Evolutionary conservation across 2,329 filamentous ascomycete species (phyloP).

Genomic region (Cytospora piceicola): DNA sequence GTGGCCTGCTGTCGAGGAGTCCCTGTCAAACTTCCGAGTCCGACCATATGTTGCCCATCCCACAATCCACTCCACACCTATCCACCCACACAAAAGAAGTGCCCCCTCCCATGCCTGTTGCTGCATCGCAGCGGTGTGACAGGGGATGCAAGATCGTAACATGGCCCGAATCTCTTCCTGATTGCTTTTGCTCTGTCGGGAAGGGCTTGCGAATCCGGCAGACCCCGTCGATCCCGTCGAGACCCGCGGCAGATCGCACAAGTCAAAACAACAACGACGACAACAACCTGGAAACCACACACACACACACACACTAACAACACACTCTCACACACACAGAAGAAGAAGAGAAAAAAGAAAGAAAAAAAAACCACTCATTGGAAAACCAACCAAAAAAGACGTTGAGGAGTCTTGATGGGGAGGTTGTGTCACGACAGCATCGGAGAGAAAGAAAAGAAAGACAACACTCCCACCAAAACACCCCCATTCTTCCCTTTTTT

Average conservation of each 20-base stretch:
- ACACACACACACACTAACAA: no score
- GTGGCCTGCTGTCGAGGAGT: neutral
- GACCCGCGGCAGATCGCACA: slow-evolving; percentile 1
- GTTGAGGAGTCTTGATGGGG: neutral
- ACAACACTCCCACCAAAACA: no score
- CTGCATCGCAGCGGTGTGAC: slow-evolving; percentile 18
- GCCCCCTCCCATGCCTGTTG: no score
- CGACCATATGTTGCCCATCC: no score
- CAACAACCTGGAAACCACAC: no score
- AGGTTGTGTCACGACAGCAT: neutral
- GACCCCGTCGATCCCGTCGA: slow-evolving; percentile 9
- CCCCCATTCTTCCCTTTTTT: neutral
- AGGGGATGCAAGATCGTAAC: slow-evolving; percentile 22
- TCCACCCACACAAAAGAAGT: no score
- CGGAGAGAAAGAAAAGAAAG: neutral
- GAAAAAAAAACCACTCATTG: no score
- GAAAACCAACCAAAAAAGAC: neutral
- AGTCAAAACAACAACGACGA: no score
- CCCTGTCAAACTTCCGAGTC: no score
- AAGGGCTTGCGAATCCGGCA: slow-evolving; percentile 18
- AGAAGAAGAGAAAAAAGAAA: no score
- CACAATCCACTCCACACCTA: no score
- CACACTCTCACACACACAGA: no score
- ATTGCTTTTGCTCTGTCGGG: slow-evolving; percentile 10
- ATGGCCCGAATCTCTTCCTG: slow-evolving; percentile 5